phyloP scores from a whole-genome alignment of 192 early-diverging fungal species.

The Helicostylum pulchrum region DNA sequence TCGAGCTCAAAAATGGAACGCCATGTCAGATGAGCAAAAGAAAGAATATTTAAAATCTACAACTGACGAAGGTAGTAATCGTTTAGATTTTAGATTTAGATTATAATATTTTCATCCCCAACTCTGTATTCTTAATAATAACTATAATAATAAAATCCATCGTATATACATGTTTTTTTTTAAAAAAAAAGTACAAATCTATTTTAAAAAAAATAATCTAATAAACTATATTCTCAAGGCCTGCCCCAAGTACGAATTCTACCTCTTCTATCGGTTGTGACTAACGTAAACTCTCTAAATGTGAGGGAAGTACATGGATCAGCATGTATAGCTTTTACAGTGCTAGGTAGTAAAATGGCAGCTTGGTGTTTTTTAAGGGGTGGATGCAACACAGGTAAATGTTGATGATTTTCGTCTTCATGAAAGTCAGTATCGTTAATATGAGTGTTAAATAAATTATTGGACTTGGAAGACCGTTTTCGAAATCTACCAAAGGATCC shows the following conservation, averaged over 20 bases:
- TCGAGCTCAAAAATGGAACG: conserved; percentile 47
- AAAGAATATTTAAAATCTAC: conserved; percentile 51
- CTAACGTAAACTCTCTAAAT: conserved; percentile 16
- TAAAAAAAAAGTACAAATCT: no score
- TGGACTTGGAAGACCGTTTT: conserved; percentile 3
- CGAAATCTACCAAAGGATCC: conserved; percentile 7
- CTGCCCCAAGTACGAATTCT: conserved; percentile 31
- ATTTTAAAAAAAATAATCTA: no score
- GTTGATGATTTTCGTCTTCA: neutral
- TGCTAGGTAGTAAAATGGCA: conserved; percentile 19
- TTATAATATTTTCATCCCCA: conserved; percentile 1
- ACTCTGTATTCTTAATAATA: neutral
- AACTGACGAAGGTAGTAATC: conserved; percentile 45
- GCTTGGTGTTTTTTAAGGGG: conserved; percentile 22
- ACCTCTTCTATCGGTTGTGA: conserved; percentile 34
- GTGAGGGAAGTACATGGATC: conserved; percentile 24
- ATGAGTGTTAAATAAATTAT: neutral
- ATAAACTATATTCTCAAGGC: conserved; percentile 9
- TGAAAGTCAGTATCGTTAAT: neutral
- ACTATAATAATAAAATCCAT: no score
- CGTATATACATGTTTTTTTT: no score
- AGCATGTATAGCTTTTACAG: conserved; percentile 16
- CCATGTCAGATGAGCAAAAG: conserved; percentile 47
- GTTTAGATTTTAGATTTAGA: conserved; percentile 48
- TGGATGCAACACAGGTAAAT: conserved; percentile 26